Evolutionary conservation across 192 early-diverging fungal species (phyloP).

Genomic region (Rhizoclosmatium globosum): DNA sequence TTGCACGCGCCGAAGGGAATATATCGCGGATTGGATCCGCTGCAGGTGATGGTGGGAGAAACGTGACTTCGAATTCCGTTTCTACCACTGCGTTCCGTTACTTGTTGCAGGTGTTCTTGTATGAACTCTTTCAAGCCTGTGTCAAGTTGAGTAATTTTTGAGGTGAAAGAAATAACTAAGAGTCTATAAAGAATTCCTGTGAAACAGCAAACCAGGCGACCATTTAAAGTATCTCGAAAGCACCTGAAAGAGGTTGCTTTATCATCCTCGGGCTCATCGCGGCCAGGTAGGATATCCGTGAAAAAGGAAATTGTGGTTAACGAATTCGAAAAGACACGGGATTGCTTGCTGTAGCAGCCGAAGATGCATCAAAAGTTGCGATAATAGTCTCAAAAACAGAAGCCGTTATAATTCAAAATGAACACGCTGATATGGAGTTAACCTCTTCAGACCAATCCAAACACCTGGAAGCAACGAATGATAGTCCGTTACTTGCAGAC

Average conservation of each 20-base stretch:
- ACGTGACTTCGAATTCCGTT: too few relatives aligned
- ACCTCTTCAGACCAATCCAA: not conserved
- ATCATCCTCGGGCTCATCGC: not conserved
- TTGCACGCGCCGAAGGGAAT: constrained; percentile 29
- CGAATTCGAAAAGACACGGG: constrained; percentile 3
- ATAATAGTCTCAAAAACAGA: not conserved
- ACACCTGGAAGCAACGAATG: not conserved
- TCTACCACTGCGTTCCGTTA: constrained; percentile 25
- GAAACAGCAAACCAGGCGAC: not conserved
- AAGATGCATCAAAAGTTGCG: not conserved
- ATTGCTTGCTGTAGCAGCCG: constrained; percentile 2
- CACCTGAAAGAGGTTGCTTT: constrained; percentile 21
- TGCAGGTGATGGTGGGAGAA: not conserved
- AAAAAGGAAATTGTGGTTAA: not conserved
- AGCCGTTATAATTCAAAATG: not conserved
- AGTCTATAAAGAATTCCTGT: not conserved
- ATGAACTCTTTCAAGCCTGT: constrained; percentile 17
- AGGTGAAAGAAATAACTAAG: not conserved
- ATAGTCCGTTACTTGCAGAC: too few relatives aligned
- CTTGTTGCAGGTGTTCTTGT: constrained; percentile 28
- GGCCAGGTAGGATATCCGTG: not conserved
- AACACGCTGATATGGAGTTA: not conserved
- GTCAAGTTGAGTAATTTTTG: constrained; percentile 1
- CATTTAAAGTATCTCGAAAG: constrained; percentile 25
- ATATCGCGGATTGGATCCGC: constrained; percentile 24